Conservation (phyloP, 2,329 filamentous ascomycete species). For the Orbilia javanica region DNA sequence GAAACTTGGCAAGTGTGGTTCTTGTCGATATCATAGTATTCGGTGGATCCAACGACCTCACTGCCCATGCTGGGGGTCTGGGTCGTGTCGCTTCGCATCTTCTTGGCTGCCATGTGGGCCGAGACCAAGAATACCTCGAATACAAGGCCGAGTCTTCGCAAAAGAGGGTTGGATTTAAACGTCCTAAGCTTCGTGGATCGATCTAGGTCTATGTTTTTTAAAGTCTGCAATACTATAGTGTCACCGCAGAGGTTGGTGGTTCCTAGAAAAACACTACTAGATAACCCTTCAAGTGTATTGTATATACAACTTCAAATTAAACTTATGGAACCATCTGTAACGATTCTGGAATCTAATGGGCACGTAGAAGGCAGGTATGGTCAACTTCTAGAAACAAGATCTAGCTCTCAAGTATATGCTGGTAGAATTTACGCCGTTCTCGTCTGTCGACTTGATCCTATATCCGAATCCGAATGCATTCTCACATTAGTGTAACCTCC, state of each 20-base stretch:
- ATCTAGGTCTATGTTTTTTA: neutral
- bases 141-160: neutral
- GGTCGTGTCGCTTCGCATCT: neutral
- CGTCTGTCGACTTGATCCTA: no score
- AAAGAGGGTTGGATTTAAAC: neutral
- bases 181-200: neutral
- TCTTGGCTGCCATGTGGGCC: neutral
- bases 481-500: no score
- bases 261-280: neutral
- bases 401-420: no score
- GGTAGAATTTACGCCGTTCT: no score
- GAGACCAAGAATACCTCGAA: neutral
- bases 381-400: no score
- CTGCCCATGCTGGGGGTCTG: neutral
- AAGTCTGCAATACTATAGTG: neutral
- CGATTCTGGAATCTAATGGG: neutral
- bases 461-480: no score
- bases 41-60: neutral
- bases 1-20: slow-evolving; percentile 38
- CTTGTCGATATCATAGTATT: slow-evolving; percentile 22
- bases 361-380: no score
- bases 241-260: neutral
- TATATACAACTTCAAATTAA: neutral
- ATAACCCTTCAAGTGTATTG: no score
- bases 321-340: neutral